These are phyloP conservation scores for Calonectria crousiana DNA, from an alignment of 2,329 filamentous ascomycete genomes.

Conservation along the genomic window DNA sequence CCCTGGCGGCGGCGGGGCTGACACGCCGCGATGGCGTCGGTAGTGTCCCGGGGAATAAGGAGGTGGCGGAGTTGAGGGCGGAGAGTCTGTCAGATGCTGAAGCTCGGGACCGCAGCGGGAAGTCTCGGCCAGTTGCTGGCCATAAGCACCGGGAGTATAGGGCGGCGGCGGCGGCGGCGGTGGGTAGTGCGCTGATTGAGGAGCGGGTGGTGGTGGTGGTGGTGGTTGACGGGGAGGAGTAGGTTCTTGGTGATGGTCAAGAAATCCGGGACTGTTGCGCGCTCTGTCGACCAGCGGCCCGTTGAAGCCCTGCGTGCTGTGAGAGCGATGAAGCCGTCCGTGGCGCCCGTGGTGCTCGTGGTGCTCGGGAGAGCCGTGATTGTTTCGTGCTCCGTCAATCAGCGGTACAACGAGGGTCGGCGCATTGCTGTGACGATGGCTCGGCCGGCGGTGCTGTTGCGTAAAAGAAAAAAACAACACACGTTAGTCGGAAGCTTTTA, in stretches of 20 bases:
- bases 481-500: not conserved
- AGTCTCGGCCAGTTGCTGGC: not conserved
- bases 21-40: not conserved
- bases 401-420: not conserved
- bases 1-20: not conserved
- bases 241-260: not conserved
- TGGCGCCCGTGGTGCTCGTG: not conserved
- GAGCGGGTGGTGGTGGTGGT: not conserved
- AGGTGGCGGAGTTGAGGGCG: not conserved
- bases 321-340: not conserved
- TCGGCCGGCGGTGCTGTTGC: not conserved
- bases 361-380: not conserved
- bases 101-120: not conserved
- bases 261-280: not conserved
- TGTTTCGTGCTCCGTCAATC: not conserved
- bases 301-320: not conserved
- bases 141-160: not conserved
- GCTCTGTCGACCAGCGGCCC: not conserved
- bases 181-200: not conserved
- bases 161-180: not conserved
- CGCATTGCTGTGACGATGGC: not conserved
- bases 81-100: not conserved
- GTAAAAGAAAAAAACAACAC: not conserved
- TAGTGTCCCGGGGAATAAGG: not conserved
- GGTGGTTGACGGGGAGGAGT: not conserved